Base-by-base conservation (phyloP, 1,284 basidiomycete genomes). In the Entoloma clypeatum region DNA sequence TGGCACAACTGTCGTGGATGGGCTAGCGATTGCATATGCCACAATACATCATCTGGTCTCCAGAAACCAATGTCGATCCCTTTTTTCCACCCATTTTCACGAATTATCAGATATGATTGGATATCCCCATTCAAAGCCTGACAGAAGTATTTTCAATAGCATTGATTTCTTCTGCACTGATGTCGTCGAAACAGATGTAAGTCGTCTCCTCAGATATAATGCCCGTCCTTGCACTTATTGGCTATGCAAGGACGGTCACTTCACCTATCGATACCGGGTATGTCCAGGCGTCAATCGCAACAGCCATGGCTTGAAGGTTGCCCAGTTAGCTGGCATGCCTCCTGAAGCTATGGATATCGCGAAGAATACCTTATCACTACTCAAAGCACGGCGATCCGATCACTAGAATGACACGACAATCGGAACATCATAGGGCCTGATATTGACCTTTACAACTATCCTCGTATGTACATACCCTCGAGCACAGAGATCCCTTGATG, bases 31-130 rank as follows among this genome's bases (percentile, higher is more conserved):
- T 33, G 93, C 94, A 1, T 98, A 92, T 59, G 89, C 92, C 0
- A 84, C 92, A 1, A 71, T 96, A 9, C 80, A 93, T 56, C 84
- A 95, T 56, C 75, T 99, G 10, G 67, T 86, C 30, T 64, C 71
- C 11, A 65, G 76, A n/a, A 92, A 90, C 55, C 67, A 71, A 39
- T 92, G 88, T 58, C 78, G 92, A 16, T 78, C 88, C 2, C 68
- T 99, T 18, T 99, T 99, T 58, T 95, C 96, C 2, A 99, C 95
- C 8, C 95, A 99, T 63, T 97, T 97, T 56, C 92, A 98, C 60
- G 92, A 97, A 56, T 67, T 99, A 8, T 85, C 86, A 2, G 83
- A 90, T 49, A 83, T 98, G 77, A 69, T 95, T 13, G 81, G 81
- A 0, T 79, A 81, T 52, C 59, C 65, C 17, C 57, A 62, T 9